phyloP scores from a whole-genome alignment of 805 yeast genomes.

The Cyberlindnera americana region DNA sequence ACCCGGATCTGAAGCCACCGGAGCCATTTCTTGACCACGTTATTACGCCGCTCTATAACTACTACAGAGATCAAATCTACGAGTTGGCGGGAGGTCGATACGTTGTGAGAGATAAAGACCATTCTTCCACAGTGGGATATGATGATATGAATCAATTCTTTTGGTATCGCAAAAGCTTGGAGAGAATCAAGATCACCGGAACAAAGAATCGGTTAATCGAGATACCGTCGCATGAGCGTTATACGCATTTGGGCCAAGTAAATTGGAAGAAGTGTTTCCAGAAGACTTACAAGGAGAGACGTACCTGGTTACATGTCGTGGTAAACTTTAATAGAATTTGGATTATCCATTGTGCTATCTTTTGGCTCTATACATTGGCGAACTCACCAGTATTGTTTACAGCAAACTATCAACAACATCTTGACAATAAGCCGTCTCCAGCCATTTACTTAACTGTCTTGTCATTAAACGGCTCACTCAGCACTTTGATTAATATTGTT shows the following conservation, averaged over 20 bases:
- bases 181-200: slow-evolving; percentile 45
- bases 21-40: slow-evolving; percentile 55
- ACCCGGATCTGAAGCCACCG: slow-evolving; percentile 31
- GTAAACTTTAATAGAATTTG: slow-evolving; percentile 76
- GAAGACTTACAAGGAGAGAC: slow-evolving; percentile 70
- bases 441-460: slow-evolving; percentile 54
- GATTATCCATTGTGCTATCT: slow-evolving; percentile 69
- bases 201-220: slow-evolving; percentile 30
- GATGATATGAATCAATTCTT: slow-evolving; percentile 88
- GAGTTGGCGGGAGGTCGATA: slow-evolving; percentile 40
- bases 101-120: slow-evolving; percentile 55
- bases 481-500: slow-evolving; percentile 51
- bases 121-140: slow-evolving; percentile 70
- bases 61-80: slow-evolving; percentile 52
- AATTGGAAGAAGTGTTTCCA: slow-evolving; percentile 65
- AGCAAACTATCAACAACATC: slow-evolving; percentile 44
- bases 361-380: slow-evolving; percentile 73
- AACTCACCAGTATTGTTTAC: slow-evolving; percentile 71
- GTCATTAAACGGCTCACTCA: slow-evolving; percentile 65
- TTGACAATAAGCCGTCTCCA: slow-evolving; percentile 57
- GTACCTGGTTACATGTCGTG: slow-evolving; percentile 74
- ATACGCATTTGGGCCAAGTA: slow-evolving; percentile 47
- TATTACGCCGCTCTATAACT: slow-evolving; percentile 71
- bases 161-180: slow-evolving; percentile 75
- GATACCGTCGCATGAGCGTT: slow-evolving; percentile 54